Percentiles rank a stretch among this genome's conserved stretches.
Evolutionary conservation across 768 basidiomycete genomes (phyloP).

Genomic region (Rhodosporidiobolus odoratus): DNA sequence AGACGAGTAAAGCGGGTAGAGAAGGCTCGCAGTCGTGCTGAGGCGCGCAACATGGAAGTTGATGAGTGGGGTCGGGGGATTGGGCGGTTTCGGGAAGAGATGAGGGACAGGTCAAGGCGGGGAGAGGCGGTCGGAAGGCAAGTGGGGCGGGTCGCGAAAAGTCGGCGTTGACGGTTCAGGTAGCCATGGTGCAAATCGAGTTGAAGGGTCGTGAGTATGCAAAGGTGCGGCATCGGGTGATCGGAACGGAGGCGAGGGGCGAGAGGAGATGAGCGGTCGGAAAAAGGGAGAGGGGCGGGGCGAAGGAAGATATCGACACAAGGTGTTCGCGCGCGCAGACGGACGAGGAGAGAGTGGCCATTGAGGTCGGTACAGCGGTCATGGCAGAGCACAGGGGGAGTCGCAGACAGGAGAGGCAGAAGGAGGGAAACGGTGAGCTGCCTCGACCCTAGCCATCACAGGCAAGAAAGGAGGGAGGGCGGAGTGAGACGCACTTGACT

Average conservation of each 20-base stretch:
- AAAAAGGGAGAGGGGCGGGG: not conserved
- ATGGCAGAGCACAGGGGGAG: not conserved
- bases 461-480: no score
- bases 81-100: not conserved
- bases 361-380: no score
- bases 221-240: no score
- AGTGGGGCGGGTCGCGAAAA: no score
- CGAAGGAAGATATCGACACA: no score
- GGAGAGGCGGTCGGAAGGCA: not conserved
- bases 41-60: not conserved
- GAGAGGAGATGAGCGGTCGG: no score
- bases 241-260: no score
- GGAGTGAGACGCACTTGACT: conserved; percentile 31
- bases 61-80: not conserved
- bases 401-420: not conserved
- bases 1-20: conserved; percentile 50
- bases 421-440: not conserved
- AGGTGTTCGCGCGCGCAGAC: no score
- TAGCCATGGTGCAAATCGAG: no score
- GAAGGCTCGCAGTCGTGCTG: conserved; percentile 41
- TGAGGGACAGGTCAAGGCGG: not conserved
- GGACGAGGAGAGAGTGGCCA: no score
- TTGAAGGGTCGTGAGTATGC: no score
- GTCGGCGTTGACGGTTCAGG: no score
- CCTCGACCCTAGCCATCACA: not conserved